phyloP scores from a whole-genome alignment of 331 rosid genomes.

The Malus hybrid region DNA sequence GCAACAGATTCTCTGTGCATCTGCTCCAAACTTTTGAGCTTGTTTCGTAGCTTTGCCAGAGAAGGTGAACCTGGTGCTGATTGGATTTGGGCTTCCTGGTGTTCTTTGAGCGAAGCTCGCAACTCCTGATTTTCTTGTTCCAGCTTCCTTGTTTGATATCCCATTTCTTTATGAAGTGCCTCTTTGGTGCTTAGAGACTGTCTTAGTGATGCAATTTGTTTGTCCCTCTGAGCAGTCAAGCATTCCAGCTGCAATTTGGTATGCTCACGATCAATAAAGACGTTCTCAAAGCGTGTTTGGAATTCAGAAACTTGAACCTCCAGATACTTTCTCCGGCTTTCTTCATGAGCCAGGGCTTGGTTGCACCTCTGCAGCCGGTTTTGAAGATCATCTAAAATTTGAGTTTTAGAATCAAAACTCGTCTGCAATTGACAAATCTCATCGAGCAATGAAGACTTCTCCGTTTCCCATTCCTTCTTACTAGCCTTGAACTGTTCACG shows the following conservation, averaged over 20 bases:
- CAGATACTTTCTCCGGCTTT: constrained; percentile 54
- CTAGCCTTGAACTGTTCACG: constrained; percentile 32
- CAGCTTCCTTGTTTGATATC: constrained; percentile 43
- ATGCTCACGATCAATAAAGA: constrained; percentile 30
- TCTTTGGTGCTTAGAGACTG: constrained; percentile 49
- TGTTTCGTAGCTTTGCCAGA: constrained; percentile 45
- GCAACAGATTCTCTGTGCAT: constrained; percentile 37
- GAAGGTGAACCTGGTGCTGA: constrained; percentile 54
- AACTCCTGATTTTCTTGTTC: constrained; percentile 65
- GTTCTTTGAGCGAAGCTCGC: constrained; percentile 43
- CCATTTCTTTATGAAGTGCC: constrained; percentile 43
- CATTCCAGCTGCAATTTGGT: constrained; percentile 33
- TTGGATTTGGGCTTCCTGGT: constrained; percentile 69
- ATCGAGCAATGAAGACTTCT: constrained; percentile 50
- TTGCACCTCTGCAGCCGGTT: constrained; percentile 41
- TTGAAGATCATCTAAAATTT: constrained; percentile 50
- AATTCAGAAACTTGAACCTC: constrained; percentile 62
- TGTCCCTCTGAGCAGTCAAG: constrained; percentile 40
- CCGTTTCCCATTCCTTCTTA: constrained; percentile 61
- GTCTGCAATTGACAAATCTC: constrained; percentile 53
- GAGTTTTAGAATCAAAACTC: constrained; percentile 53
- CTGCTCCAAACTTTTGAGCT: constrained; percentile 44
- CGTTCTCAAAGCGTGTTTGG: constrained; percentile 28
- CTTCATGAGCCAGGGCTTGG: constrained; percentile 71
- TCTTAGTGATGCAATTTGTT: constrained; percentile 55